Percentiles rank a stretch among this genome's conserved stretches.
Evolutionary conservation across 768 basidiomycete genomes (phyloP).

Genomic region (Xerocomellus chrysenteron): DNA sequence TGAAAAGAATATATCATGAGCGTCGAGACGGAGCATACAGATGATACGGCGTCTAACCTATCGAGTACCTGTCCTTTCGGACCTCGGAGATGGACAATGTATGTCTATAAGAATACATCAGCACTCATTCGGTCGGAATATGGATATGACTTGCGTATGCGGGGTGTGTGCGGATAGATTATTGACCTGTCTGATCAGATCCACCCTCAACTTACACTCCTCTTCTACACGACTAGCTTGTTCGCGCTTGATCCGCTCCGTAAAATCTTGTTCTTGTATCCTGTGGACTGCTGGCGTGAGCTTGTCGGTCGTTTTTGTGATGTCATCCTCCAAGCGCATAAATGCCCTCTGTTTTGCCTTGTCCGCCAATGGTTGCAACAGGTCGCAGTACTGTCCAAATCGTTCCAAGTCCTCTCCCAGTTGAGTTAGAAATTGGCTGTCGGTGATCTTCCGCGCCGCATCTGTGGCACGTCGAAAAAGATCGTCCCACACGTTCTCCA

Average conservation of each 20-base stretch:
- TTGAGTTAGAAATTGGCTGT: not conserved
- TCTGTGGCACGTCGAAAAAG: too few relatives aligned
- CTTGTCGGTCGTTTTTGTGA: conserved; percentile 7
- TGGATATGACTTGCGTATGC: not conserved
- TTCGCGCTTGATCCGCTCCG: not conserved
- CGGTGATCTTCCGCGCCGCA: too few relatives aligned
- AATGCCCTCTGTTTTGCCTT: not conserved
- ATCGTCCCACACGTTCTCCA: too few relatives aligned
- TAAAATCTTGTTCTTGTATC: conserved; percentile 6
- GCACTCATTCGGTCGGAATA: not conserved
- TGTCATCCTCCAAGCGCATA: not conserved
- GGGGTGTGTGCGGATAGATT: not conserved
- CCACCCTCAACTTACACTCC: conserved; percentile 12
- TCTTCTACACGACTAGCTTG: not conserved
- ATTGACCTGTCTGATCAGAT: conserved; percentile 23
- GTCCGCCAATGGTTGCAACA: not conserved
- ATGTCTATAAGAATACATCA: conserved; percentile 9
- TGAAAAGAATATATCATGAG: not conserved
- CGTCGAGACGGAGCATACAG: not conserved
- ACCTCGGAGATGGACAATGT: conserved; percentile 9
- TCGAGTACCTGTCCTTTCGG: not conserved
- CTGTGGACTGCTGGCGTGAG: conserved; percentile 7
- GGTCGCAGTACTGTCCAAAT: not conserved
- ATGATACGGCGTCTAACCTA: not conserved
- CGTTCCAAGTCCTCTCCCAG: conserved; percentile 7